Evolutionary conservation across 306 rosid genomes (phyloP), one percentile per base, ranked within the genome.

Genomic region (Fragaria ananassa): DNA sequence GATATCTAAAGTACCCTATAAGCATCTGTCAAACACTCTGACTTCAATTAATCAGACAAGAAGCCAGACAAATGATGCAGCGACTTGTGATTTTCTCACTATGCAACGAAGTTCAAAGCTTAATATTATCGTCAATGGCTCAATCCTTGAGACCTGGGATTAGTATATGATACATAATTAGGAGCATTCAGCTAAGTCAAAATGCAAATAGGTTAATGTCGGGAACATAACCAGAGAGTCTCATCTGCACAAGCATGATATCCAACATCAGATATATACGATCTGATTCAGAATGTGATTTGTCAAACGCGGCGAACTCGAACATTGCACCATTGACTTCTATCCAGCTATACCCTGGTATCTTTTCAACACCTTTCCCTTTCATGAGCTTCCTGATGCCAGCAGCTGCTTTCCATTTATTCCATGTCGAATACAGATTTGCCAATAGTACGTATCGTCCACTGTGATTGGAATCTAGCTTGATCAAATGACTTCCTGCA

Each of bases 361-460:
- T 82, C 57, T 82, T 82, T 70, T 61, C 72, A 17, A 51, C 72
- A 44, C 74, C 64, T n/a, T 70, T 78, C 10, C 27, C 64, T 42
- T 68, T 74, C 72, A 82, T 78, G 45, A 72, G 76, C 79, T 78
- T 69, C 71, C 85, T 82, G 35, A 78, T 19, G 50, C 41, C 58
- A 68, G 74, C 71, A 49, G 92, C 96, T 84, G 84, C 90, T 60
- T 78, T 84, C 93, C 91, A 87, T 83, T 84, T 87, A 44, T 91
- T 81, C 54, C 85, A 87, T 60, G 81, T 76, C 45, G 96, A 91
- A 81, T 83, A 91, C 64, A 91, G 72, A 81, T 91, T 91, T 63
- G 93, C 84, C 69, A 91, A 46, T 13, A 91, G 80, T 73, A 88
- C 80, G 50, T 80, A 80, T 75, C 88, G 83, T 54, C 97, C 95